Percentiles rank a stretch among this genome's conserved stretches.
Conservation (phyloP, 768 basidiomycete species). For the Hydnomerulius pinastri region DNA sequence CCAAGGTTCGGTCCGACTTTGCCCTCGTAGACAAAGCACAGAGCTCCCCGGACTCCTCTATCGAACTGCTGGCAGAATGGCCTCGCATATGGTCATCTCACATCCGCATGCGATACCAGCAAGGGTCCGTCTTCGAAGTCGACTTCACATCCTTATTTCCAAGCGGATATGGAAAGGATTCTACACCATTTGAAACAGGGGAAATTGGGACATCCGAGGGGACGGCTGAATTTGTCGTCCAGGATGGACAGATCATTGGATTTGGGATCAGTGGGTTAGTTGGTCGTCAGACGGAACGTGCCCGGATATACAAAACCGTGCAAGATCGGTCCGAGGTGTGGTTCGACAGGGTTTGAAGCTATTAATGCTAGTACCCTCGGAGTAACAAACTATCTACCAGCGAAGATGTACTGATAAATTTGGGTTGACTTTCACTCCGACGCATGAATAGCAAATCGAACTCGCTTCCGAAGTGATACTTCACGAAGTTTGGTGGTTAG, state of each 20-base stretch:
- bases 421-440: no score
- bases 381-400: no score
- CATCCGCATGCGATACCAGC: conserved; percentile 28
- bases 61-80: conserved; percentile 34
- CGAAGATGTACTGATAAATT: not conserved
- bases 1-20: conserved; percentile 30
- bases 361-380: no score
- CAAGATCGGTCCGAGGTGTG: conserved; percentile 32
- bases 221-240: conserved; percentile 24
- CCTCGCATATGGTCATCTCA: conserved; percentile 40
- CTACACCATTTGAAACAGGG: conserved; percentile 31
- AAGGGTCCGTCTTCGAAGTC: conserved; percentile 22
- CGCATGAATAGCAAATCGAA: no score
- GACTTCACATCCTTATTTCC: conserved; percentile 33
- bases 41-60: not conserved
- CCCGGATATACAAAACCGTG: conserved; percentile 19
- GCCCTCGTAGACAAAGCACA: conserved; percentile 22
- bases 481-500: no score
- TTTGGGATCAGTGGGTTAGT: conserved; percentile 26
- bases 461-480: no score
- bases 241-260: conserved; percentile 30
- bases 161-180: conserved; percentile 39
- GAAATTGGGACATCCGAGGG: conserved; percentile 1
- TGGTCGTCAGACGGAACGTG: conserved; percentile 19
- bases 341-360: conserved; percentile 25